phyloP scores from a whole-genome alignment of 352 stramenopile genomes.

The Globisporangium echinulatum region DNA sequence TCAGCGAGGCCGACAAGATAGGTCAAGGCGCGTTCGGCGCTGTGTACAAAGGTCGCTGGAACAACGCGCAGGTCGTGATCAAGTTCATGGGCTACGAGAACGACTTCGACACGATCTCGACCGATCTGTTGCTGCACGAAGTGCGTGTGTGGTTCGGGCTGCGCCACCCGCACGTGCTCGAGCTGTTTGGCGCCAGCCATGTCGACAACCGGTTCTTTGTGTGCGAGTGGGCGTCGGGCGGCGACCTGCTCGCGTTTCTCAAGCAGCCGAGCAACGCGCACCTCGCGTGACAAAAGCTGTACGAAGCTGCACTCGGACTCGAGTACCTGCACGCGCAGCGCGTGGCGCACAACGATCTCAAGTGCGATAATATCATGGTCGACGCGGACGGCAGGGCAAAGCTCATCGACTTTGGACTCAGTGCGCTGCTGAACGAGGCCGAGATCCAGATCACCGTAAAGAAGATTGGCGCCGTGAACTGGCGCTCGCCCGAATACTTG shows the following conservation, averaged over 20 bases:
- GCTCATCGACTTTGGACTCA: slow-evolving; percentile 1
- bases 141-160: slow-evolving; percentile 3
- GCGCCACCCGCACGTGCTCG: slow-evolving; percentile 2
- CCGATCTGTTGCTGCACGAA: slow-evolving; percentile 5
- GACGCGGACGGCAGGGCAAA: not conserved
- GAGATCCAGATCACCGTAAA: slow-evolving; percentile 1
- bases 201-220: not conserved
- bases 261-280: not conserved
- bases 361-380: slow-evolving; percentile 20
- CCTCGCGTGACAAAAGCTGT: not conserved
- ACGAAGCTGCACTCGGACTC: not conserved
- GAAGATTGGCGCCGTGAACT: not conserved
- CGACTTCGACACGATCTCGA: slow-evolving; percentile 3
- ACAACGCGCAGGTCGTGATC: slow-evolving; percentile 4
- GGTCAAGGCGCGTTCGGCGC: slow-evolving; percentile 6
- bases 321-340: not conserved
- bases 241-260: not conserved
- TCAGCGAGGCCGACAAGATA: slow-evolving; percentile 1
- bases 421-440: not conserved
- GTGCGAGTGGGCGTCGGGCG: not conserved
- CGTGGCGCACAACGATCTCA: slow-evolving; percentile 16
- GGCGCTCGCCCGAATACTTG: not conserved
- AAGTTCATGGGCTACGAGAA: slow-evolving; percentile 14
- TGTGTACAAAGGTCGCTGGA: no score
- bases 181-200: slow-evolving; percentile 5